Evolutionary conservation across 192 early-diverging fungal species (phyloP).

Genomic region (Podila minutissima): DNA sequence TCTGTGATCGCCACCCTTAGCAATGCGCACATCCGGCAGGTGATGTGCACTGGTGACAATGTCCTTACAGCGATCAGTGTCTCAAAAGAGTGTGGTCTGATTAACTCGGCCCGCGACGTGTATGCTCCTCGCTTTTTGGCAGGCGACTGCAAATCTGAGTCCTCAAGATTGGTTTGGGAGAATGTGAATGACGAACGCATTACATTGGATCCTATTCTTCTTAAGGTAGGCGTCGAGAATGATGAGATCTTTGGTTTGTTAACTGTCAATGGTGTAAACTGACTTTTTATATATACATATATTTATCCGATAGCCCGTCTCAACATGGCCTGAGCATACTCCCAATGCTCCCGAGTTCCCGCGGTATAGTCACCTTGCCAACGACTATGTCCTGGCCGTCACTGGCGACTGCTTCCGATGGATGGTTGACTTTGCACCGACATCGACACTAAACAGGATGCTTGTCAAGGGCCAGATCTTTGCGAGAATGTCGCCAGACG

Average conservation of each 20-base stretch:
- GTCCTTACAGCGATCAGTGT: constrained; percentile 97
- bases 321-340: neutral
- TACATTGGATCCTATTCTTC: constrained; percentile 52
- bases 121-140: constrained; percentile 81
- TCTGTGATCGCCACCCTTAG: constrained; percentile 81
- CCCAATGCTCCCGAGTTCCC: constrained; percentile 17
- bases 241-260: neutral
- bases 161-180: constrained; percentile 78
- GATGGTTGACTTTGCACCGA: constrained; percentile 82
- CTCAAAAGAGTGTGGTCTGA: constrained; percentile 89
- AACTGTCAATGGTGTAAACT: neutral
- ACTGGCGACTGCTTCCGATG: constrained; percentile 98
- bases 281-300: neutral
- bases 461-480: constrained; percentile 92
- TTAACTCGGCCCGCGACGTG: constrained; percentile 71
- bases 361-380: constrained; percentile 29
- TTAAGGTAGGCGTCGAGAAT: constrained; percentile 40
- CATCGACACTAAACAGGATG: constrained; percentile 60
- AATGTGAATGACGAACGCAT: constrained; percentile 59
- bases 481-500: constrained; percentile 98
- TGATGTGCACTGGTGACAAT: constrained; percentile 99
- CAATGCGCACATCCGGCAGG: constrained; percentile 89
- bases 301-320: neutral
- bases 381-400: constrained; percentile 85
- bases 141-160: constrained; percentile 53